Evolutionary conservation across 2,329 filamentous ascomycete species (phyloP), one percentile per base, ranked within the genome.

Genomic region (Xylariales sp.): DNA sequence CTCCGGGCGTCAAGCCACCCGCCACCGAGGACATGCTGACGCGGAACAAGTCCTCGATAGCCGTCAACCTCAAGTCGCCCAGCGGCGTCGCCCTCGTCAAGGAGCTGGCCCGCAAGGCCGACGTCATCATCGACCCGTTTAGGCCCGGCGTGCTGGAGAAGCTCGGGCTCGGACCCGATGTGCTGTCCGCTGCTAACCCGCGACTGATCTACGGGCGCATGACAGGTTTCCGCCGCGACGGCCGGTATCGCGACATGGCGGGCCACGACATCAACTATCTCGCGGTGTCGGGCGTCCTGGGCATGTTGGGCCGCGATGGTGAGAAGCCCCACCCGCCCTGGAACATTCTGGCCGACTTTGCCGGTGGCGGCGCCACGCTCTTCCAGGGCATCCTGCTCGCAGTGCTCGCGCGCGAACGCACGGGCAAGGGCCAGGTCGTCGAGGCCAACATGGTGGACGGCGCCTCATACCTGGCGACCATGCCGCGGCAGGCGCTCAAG

Each of bases 391-490:
- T 97, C 5, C 60, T 96, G 39, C 69, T 96, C 15, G 91, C 93
- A 0, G 62, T 97, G 42, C 53, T 94, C 8, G 72, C 79, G 12
- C 69, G 88, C 23, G 66, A 72, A 33, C 65, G 61, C 29, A 81
- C 70, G 0, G 88, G 88, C 0, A 66, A 65, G 3, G 91, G 91
- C 0, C 91, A 96, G 63, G 83, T 96, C 11, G 89, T 97, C 7
- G 88, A 96, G 65, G 88, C 87, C 13, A 96, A 95, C 61, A 97
- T 97, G 91, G 91, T 96, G 11, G 91, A 97, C 64, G 91, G 91
- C 7, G 78, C 76, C 16, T 77, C 81, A 24, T 91, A 91, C 60
- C 66, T 97, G 18, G 82, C 83, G 2, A 84, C 81, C 0, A 91
- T 91, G 64, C 83, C 86, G 36, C 72, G 91, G 23, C 67, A 94